Base-by-base conservation (phyloP, 1,284 basidiomycete species). In the Ganoderma resinaceum region DNA sequence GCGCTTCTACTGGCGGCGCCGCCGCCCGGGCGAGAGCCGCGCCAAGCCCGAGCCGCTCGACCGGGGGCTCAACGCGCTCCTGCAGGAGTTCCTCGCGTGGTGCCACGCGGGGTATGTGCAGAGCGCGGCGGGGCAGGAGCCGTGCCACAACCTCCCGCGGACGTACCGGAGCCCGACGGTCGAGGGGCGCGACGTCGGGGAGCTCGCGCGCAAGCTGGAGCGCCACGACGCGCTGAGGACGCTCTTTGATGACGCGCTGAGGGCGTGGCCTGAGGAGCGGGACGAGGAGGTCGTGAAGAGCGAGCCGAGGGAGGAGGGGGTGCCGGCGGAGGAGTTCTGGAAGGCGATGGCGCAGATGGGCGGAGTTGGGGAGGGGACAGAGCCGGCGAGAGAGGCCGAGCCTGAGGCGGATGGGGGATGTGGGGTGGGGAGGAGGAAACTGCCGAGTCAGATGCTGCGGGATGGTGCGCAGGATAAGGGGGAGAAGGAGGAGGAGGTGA, bases 131-230 rank as follows among this genome's bases (percentile, higher is more conserved):
- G 23, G 35, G 12, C 63, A 12, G 6, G 3, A 31, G 43, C 31
- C 16, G 9, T 31, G 33, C 20, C 11, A 20, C 23, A 31, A 65
- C 18, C 37, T 59, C 18, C 40, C 31, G 6, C n/a, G 33, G 37
- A 20, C 33, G 9, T 35, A 40, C 23, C 38, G 23, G 4, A 38
- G 43, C 26, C 37, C 16, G 16, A 38, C 16, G 38, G 14, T 57
- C 1, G 26, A 26, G n/a, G 26, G 49, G 26, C 16, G 14, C 26
- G 14, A 26, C n/a, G 16, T 43, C 20, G 26, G 20, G 31, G 40
- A 65, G 33, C 23, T 66, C 11, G 64, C 64, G 43, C 23, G n/a
- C 23, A 37, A 42, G 49, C 9, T 61, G 23, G 29, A 42, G n/a
- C 9, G 38, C 46, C 37, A 60, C 26, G 31, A 14, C 9, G 64